Base-by-base conservation (phyloP, 1,284 basidiomycete species). In the Leccinum subatratum region DNA sequence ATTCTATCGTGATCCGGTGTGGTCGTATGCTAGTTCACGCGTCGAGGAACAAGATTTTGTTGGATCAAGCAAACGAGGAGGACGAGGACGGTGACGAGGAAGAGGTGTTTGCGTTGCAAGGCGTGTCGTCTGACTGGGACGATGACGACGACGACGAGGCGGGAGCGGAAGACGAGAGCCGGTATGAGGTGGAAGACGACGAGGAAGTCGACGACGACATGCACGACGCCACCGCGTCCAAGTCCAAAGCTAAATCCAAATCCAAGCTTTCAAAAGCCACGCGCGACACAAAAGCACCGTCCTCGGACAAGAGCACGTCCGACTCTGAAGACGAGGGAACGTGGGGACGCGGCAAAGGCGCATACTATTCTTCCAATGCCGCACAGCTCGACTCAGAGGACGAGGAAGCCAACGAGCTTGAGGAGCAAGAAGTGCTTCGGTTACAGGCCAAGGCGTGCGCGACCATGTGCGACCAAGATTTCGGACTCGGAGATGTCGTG, bases 301-400 rank as follows among this genome's bases (percentile, higher is more conserved):
- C 74, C 73, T 67, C 70, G 48, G 60, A 34, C n/a, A 45, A 56
- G 37, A 2, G 39, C 12, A 69, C 76, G 4, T 76, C 76, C 16
- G 83, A 84, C 60, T 80, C 81, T 8, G 81, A 86, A 34, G 90
- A 92, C 9, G 85, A 85, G 68, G 91, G 92, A 77, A 85, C 85
- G 1, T 96, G 94, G 94, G 94, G 94, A 3, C 81, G 81, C 68
- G 86, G 85, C 70, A 90, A 89, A 75, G 82, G 86, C 32, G 88
- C 88, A 22, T 96, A 95, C 77, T 95, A 96, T 77, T 86, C 93
- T 3, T 92, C 91, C 30, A 94, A 94, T 75, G 92, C 91, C 42
- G 87, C 85, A 22, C 82, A 91, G 64, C 78, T 92, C 39, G 92
- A 93, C 62, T 92, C 92, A 54, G 92, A 93, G 71, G 91, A 93